Evolutionary conservation across 768 basidiomycete species (phyloP), one percentile per base, ranked within the genome.

Genomic region (Boletus reticulatus): DNA sequence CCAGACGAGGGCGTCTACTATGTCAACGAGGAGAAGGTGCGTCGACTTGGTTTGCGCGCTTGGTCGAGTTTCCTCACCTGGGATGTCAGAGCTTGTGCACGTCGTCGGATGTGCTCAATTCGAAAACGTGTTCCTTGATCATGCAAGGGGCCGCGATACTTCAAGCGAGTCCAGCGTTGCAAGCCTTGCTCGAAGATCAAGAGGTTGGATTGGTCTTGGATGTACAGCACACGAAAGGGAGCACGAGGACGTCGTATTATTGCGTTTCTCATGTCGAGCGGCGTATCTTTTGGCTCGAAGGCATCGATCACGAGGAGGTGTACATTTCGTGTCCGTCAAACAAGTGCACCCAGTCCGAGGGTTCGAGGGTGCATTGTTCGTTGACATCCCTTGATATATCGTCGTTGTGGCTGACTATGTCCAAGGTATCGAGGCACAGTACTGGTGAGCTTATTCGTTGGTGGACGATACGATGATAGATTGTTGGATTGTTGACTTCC

Each of bases 1-100:
- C 71, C 68, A 11, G 74, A 75, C 17, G 63, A 60, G n/a, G 72
- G 68, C 14, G 58, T 61, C 12, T 72, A 69, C 39, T 76, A 70
- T 49, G 64, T 63, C 31, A 51, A 75, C 31, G 24, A 56, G 43
- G 70, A 72, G 19, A 69, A 65, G 62, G 74, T 75, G n/a, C 13
- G 58, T 49, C 14, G 3, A 22, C n/a, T 11, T 16, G 27, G 3
- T n/a, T 43, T n/a, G 17, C 36, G 10, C n/a, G 38, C n/a, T 42
- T 32, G 8, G 14, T n/a, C 24, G 12, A 3, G 14, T 36, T 20
- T 10, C 10, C 46, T 57, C 34, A 50, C 46, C 24, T 27, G 36
- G 17, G 2, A 6, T 9, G 8, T 9, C 19, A 68, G 65, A 27
- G 43, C n/a, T 2, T 64, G 32, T 63, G 37, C 11, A 63, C 62